phyloP scores from a whole-genome alignment of 495 filamentous ascomycete species.

The Aspergillus mulundensis region DNA sequence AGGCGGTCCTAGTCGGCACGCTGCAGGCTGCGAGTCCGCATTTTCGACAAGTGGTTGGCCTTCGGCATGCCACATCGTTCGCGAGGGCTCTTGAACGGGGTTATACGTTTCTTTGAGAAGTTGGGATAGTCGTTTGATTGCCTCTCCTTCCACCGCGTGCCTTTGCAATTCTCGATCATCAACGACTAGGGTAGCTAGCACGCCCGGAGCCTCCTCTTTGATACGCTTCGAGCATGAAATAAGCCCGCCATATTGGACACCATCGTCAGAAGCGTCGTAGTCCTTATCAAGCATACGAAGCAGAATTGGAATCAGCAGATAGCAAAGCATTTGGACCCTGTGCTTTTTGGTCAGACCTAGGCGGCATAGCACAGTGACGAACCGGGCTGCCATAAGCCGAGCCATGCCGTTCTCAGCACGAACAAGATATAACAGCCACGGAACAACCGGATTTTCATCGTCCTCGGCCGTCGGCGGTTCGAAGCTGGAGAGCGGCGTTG shows the following conservation, averaged over 20 bases:
- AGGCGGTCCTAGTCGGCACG: slow-evolving; percentile 49
- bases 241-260: slow-evolving; percentile 36
- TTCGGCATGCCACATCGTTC: slow-evolving; percentile 42
- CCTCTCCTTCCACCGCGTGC: slow-evolving; percentile 73
- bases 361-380: slow-evolving; percentile 73
- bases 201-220: slow-evolving; percentile 65
- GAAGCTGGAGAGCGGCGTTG: slow-evolving; percentile 30
- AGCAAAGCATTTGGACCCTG: slow-evolving; percentile 57
- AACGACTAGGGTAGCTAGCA: slow-evolving; percentile 73
- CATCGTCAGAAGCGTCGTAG: slow-evolving; percentile 35
- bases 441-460: slow-evolving; percentile 72
- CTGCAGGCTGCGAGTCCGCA: slow-evolving; percentile 21
- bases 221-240: slow-evolving; percentile 39
- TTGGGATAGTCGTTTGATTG: slow-evolving; percentile 67
- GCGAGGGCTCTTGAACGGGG: slow-evolving; percentile 32
- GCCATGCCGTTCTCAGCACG: slow-evolving; percentile 59
- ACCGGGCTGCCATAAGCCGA: slow-evolving; percentile 72
- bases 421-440: slow-evolving; percentile 74
- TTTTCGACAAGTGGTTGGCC: slow-evolving; percentile 20
- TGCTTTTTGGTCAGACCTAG: slow-evolving; percentile 60
- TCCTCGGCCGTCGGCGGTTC: slow-evolving; percentile 50
- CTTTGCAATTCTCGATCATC: slow-evolving; percentile 74
- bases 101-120: slow-evolving; percentile 71
- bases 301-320: slow-evolving; percentile 68
- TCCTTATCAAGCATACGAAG: slow-evolving; percentile 65